These are phyloP conservation scores for Botrytis byssoidea DNA, from an alignment of 2,329 filamentous ascomycete genomes.

Conservation along the genomic window DNA sequence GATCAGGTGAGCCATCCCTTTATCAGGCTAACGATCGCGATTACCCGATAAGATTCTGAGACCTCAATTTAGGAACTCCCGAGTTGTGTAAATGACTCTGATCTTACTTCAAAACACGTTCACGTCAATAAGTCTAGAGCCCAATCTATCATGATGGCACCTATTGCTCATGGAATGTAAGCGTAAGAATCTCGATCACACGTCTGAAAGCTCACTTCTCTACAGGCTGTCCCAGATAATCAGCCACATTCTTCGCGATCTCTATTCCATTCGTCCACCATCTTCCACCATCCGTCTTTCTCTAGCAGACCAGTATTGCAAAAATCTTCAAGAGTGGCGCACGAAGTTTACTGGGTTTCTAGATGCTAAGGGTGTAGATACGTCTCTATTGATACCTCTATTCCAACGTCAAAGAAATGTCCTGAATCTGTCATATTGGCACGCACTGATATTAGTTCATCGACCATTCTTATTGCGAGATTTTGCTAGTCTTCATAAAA, in stretches of 20 bases:
- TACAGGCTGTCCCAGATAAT: conserved; percentile 45
- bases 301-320: conserved; percentile 44
- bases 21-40: background rate
- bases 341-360: conserved; percentile 46
- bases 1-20: conserved; percentile 46
- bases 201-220: background rate
- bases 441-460: conserved; percentile 40
- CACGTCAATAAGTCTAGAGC: conserved; percentile 28
- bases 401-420: conserved; percentile 46
- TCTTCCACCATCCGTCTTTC: conserved; percentile 37
- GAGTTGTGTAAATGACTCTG: conserved; percentile 51
- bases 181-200: background rate
- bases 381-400: conserved; percentile 47
- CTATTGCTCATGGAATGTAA: conserved; percentile 46
- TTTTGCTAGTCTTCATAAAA: conserved; percentile 32
- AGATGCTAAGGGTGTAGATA: conserved; percentile 44
- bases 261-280: conserved; percentile 43
- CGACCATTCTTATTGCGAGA: conserved; percentile 39
- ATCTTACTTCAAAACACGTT: conserved; percentile 42
- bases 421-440: conserved; percentile 40
- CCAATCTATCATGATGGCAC: conserved; percentile 46
- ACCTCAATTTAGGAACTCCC: conserved; percentile 47
- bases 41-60: background rate
- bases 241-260: conserved; percentile 45
- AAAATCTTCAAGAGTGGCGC: conserved; percentile 47